Evolutionary conservation across 148 eudicot species (phyloP).

Genomic region (Vaccinium corymbosum): DNA sequence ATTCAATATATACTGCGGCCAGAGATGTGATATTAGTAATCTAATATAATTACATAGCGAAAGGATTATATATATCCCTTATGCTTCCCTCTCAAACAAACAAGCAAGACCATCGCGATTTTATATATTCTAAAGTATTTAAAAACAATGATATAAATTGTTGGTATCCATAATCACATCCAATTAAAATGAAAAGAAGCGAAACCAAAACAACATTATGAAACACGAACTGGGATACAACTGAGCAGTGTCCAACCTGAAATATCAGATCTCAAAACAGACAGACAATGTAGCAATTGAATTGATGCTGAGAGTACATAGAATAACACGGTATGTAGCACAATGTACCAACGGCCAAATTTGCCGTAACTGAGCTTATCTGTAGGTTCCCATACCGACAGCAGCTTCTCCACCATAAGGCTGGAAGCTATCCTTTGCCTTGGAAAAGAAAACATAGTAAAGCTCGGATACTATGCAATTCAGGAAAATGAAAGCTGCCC

Average conservation of each 20-base stretch:
- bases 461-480: constrained; percentile 65
- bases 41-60: too few relatives aligned
- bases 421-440: constrained; percentile 38
- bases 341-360: background rate
- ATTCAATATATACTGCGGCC: too few relatives aligned
- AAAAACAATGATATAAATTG: background rate
- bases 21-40: too few relatives aligned
- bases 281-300: background rate
- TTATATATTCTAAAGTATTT: too few relatives aligned
- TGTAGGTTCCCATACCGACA: constrained; percentile 51
- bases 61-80: too few relatives aligned
- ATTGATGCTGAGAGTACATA: background rate
- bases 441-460: constrained; percentile 64
- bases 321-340: background rate
- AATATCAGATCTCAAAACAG: background rate
- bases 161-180: background rate
- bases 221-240: background rate
- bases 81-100: too few relatives aligned
- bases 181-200: background rate
- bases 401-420: constrained; percentile 53
- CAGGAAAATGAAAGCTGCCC: constrained; percentile 77
- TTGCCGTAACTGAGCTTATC: constrained; percentile 16
- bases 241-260: background rate
- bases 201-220: background rate
- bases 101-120: too few relatives aligned